These are phyloP conservation scores for Chytridiales sp. DNA, from an alignment of 371 early-diverging fungal species.

Conservation along the genomic window DNA sequence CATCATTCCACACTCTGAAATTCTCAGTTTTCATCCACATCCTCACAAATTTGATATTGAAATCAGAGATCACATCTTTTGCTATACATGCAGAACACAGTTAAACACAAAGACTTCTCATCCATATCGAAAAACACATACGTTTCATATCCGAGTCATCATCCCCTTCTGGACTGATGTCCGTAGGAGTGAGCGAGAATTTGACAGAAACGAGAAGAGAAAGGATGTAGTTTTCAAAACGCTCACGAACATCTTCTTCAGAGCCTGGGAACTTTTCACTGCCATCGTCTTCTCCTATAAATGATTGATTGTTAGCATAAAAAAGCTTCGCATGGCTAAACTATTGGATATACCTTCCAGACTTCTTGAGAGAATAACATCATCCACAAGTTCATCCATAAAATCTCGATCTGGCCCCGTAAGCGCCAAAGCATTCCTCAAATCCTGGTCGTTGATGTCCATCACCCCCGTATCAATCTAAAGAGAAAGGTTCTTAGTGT, in stretches of 20 bases:
- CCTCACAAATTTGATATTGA: constrained; percentile 60
- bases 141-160: constrained; percentile 9
- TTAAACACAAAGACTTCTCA: background rate
- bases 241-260: constrained; percentile 69
- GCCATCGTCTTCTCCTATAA: constrained; percentile 41
- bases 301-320: constrained; percentile 47
- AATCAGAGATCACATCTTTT: constrained; percentile 62
- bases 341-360: background rate
- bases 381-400: constrained; percentile 10
- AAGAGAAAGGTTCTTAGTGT: background rate
- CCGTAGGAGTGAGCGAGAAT: constrained; percentile 14
- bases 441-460: constrained; percentile 64
- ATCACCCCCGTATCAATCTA: constrained; percentile 70
- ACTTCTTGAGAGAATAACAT: background rate
- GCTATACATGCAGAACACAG: constrained; percentile 31
- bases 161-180: constrained; percentile 28
- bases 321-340: background rate
- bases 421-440: constrained; percentile 40
- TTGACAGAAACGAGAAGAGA: constrained; percentile 67
- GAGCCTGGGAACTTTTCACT: constrained; percentile 25
- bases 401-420: constrained; percentile 39
- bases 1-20: constrained; percentile 64
- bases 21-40: constrained; percentile 69
- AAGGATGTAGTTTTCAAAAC: constrained; percentile 72
- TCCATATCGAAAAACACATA: background rate